Evolutionary conservation across 208 protist species (phyloP), one percentile per base, ranked within the genome.

Genomic region (Leishmania guyanensis): DNA sequence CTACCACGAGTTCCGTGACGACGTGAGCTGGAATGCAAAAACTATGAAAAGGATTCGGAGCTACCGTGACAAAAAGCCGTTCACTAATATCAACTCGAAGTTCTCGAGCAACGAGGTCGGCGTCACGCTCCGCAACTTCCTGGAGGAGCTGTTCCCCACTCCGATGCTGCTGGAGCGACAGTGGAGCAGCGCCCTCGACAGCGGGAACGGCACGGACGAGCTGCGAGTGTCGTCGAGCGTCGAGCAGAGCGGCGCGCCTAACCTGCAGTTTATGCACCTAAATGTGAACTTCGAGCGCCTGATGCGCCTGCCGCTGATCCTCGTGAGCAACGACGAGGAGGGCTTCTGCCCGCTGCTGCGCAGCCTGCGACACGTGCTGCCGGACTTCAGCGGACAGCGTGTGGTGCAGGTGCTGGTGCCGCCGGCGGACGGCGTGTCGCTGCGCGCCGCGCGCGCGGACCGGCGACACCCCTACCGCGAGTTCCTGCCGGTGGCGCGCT

Each of bases 41-140:
- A 26, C 58, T 9, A 81, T 77, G 70, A 22, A 48, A 1, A 36
- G 2, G 14, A 81, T 81, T 48, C 78, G 78, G 5, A 48, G 70
- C 70, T 81, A 81, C 70, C 54, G 12, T 1, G 43, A n/a, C 5
- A 1, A 22, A 0, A 77, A 77, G 39, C 70, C 78, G 12, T 81
- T 81, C 70, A 81, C 78, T 39, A 81, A 81, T 53, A 81, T 81
- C 58, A 81, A 81, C 48, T 81, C 78, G 0, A 81, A 81, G 78
- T 81, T 81, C 70, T 33, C 56, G 5, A 2, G 3, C 29, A 51
- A 66, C 26, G 56, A 5, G 1, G 16, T 81, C 51, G 77, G 77
- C 20, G 77, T 54, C 2, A 75, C 69, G 10, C 53, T 81, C 12
- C 51, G 51, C 33, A 48, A 75, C 68, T 81, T 81, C 54, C 54